These are phyloP conservation scores for Delitschia confertaspora DNA, from an alignment of 495 filamentous ascomycete species.

Conservation along the genomic window DNA sequence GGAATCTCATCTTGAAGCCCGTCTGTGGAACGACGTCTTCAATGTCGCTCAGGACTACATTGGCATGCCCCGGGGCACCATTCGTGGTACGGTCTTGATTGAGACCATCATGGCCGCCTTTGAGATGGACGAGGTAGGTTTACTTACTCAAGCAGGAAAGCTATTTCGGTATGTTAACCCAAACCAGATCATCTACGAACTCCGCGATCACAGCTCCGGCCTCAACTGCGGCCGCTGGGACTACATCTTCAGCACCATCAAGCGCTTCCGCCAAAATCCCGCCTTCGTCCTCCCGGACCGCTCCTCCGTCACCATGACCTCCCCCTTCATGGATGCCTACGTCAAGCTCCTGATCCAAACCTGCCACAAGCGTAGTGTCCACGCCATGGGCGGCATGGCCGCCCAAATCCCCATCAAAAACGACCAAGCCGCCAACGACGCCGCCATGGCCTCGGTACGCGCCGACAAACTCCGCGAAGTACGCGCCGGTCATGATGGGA, in stretches of 20 bases:
- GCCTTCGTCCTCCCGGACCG: conserved; percentile 92
- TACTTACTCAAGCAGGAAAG: not conserved
- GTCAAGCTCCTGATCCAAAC: conserved; percentile 95
- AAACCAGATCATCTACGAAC: conserved; percentile 86
- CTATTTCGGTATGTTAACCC: not conserved
- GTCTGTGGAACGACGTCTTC: conserved; percentile 98
- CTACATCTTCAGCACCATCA: conserved; percentile 99
- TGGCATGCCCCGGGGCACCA: conserved; percentile 81
- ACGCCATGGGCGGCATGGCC: conserved; percentile 99
- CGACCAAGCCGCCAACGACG: conserved; percentile 79
- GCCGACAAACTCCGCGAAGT: conserved; percentile 96
- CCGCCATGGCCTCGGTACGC: conserved; percentile 86
- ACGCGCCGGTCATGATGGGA: conserved; percentile 88
- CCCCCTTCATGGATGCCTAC: conserved; percentile 98
- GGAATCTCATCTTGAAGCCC: conserved; percentile 94
- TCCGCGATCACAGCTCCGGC: conserved; percentile 91
- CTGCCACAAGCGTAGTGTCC: conserved; percentile 88
- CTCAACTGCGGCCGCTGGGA: conserved; percentile 99
- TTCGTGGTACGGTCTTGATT: conserved; percentile 92
- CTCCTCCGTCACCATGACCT: conserved; percentile 88
- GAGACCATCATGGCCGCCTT: conserved; percentile 99
- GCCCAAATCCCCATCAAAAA: conserved; percentile 98
- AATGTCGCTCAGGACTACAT: conserved; percentile 92
- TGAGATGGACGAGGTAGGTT: conserved; percentile 84
- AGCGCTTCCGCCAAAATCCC: conserved; percentile 94